These are phyloP conservation scores for Tetrahymena borealis DNA, from an alignment of 73 alveolate genomes.

Conservation along the genomic window DNA sequence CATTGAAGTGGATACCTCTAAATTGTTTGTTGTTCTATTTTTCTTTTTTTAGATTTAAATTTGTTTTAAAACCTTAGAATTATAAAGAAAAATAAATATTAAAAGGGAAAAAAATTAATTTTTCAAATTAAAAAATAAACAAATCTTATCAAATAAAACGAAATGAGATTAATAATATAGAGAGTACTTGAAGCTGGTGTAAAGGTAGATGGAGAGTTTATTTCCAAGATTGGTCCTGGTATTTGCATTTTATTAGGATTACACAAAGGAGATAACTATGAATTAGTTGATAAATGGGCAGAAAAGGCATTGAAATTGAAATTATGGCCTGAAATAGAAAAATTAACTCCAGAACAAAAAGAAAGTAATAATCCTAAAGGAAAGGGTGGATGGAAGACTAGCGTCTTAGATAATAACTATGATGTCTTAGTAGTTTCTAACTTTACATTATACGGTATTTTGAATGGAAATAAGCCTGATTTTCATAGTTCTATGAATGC, in stretches of 20 bases:
- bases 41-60: too few relatives aligned
- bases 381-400: slow-evolving; percentile 62
- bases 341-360: background rate
- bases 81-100: too few relatives aligned
- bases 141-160: background rate
- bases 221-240: slow-evolving; percentile 77
- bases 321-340: slow-evolving; percentile 66
- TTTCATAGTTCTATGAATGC: slow-evolving; percentile 90
- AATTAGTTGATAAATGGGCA: slow-evolving; percentile 49
- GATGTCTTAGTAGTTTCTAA: slow-evolving; percentile 78
- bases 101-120: background rate
- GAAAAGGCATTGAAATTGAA: slow-evolving; percentile 69
- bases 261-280: slow-evolving; percentile 62
- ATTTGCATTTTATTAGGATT: slow-evolving; percentile 77
- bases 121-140: background rate
- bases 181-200: slow-evolving; percentile 77
- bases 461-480: slow-evolving; percentile 95
- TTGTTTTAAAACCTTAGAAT: too few relatives aligned
- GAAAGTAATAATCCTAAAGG: slow-evolving; percentile 22
- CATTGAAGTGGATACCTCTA: too few relatives aligned
- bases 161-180: slow-evolving; percentile 77
- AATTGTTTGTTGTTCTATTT: too few relatives aligned
- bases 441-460: slow-evolving; percentile 78
- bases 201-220: slow-evolving; percentile 54
- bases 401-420: slow-evolving; percentile 59